Evolutionary conservation across 129 eudicot genomes (phyloP).

Genomic region (Centella asiatica): DNA sequence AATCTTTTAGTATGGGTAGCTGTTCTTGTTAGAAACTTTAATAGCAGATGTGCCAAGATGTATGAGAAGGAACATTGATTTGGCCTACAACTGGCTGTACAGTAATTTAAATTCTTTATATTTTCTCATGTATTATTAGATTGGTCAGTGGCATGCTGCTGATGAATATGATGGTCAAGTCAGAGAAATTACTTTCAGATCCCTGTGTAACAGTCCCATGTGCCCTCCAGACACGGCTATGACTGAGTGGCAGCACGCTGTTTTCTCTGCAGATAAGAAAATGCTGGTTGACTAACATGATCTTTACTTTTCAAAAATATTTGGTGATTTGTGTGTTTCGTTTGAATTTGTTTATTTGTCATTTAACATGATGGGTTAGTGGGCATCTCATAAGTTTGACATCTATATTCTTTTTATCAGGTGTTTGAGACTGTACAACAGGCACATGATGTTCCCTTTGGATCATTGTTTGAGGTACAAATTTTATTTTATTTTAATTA

Average conservation of each 20-base stretch:
- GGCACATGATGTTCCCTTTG: conserved; percentile 98
- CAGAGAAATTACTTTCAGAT: conserved; percentile 77
- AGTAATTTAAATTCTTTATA: not conserved
- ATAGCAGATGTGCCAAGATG: not conserved
- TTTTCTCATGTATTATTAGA: conserved; percentile 27
- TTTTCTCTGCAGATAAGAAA: conserved; percentile 2
- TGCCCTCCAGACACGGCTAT: conserved; percentile 90
- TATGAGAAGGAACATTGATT: not conserved
- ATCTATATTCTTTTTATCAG: conserved; percentile 21
- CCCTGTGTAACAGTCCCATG: conserved; percentile 84
- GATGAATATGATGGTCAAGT: conserved; percentile 90
- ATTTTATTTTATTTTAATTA: not conserved
- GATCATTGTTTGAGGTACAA: conserved; percentile 83
- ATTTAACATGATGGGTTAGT: too few species aligned
- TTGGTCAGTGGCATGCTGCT: conserved; percentile 91
- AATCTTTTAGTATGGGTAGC: too few species aligned
- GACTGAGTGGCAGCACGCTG: conserved; percentile 89
- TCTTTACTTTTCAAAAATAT: not conserved
- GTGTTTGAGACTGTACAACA: conserved; percentile 96
- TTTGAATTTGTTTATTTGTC: too few species aligned
- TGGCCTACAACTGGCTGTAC: not conserved
- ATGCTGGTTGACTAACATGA: not conserved
- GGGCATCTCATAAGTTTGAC: too few species aligned
- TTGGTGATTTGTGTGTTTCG: too few species aligned
- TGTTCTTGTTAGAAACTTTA: too few species aligned